Evolutionary conservation across 2,329 filamentous ascomycete species (phyloP).

Genomic region (Penicillium oxalicum): DNA sequence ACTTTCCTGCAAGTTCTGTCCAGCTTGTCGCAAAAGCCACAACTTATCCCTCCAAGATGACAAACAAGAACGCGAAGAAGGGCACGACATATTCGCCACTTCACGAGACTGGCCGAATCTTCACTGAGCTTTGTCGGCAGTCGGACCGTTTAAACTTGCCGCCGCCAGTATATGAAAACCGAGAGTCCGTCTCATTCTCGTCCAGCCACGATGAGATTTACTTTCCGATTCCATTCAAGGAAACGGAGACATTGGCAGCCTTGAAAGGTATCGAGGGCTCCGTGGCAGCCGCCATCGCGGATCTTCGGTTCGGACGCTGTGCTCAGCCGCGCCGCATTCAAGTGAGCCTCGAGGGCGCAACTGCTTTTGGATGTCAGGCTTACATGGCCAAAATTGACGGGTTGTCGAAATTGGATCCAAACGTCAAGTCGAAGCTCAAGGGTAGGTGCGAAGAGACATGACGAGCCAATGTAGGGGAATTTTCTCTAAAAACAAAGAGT

Average conservation of each 20-base stretch:
- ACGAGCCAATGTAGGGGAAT: background rate
- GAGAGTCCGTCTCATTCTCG: constrained; percentile 33
- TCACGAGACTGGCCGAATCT: constrained; percentile 34
- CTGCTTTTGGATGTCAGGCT: constrained; percentile 37
- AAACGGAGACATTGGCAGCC: constrained; percentile 49
- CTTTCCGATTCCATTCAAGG: constrained; percentile 46
- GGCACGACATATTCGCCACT: constrained; percentile 28
- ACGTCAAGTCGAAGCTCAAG: constrained; percentile 35
- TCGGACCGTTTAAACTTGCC: constrained; percentile 31
- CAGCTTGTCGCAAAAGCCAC: too few relatives aligned
- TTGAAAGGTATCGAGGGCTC: constrained; percentile 57
- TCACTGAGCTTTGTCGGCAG: constrained; percentile 31
- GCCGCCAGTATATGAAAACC: constrained; percentile 25
- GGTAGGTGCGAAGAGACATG: constrained; percentile 17
- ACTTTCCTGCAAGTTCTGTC: too few relatives aligned
- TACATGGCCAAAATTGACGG: constrained; percentile 40
- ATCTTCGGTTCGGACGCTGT: constrained; percentile 46
- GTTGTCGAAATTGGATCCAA: constrained; percentile 33
- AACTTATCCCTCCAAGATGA: constrained; percentile 9
- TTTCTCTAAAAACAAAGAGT: too few relatives aligned
- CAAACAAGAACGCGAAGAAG: constrained; percentile 7
- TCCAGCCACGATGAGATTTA: constrained; percentile 35
- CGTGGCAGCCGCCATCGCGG: constrained; percentile 54
- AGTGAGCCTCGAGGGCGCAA: constrained; percentile 35
- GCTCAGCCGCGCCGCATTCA: constrained; percentile 33